Base-by-base conservation (phyloP, 2,329 filamentous ascomycete species). In the Apiospora marii region DNA sequence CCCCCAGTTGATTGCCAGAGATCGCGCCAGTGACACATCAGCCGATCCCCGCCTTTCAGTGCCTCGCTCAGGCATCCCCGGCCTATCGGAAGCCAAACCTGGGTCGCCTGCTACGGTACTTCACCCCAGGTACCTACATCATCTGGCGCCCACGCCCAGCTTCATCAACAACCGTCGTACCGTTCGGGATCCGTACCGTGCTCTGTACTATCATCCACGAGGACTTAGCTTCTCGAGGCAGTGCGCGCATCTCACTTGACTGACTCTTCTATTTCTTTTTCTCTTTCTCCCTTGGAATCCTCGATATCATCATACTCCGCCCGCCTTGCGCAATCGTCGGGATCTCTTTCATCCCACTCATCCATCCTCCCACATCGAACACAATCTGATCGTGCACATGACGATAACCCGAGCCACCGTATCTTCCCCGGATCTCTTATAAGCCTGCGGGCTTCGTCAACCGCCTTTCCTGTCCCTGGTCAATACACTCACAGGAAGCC, bases 401-500 rank as follows among this genome's bases (percentile, higher is more conserved):
- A 79, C 77, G 78, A 76, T 74, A 75, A 73, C 76, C 73, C 78
- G 76, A 79, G 77, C 69, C 70, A 73, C 74, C 74, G 73, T 74
- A 70, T 74, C 70, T 73, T 75, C 74, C 74, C 75, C 77, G 74
- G 74, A 76, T 75, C 75, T 77, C 75, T 78, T 78, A 78, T 80
- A 81, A 79, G 79, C 79, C 77, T 74, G 67, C 74, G 79, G 79
- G 78, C 80, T 78, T 73, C 78, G 77, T 73, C 72, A 72, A 71
- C 77, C 67, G 34, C 76, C 72, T 79, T 79, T 80, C 78, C 80
- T 80, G 78, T 8, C 78, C 79, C 75, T 72, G 75, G 77, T 69
- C 79, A 80, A 81, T 64, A 64, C 53, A 69, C 69, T 75, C 75
- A 80, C 79, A 79, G 80, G 80, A 74, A 78, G 79, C 72, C 76